Evolutionary conservation across 2,329 filamentous ascomycete genomes (phyloP).

Genomic region (Fusarium guadeloupense): DNA sequence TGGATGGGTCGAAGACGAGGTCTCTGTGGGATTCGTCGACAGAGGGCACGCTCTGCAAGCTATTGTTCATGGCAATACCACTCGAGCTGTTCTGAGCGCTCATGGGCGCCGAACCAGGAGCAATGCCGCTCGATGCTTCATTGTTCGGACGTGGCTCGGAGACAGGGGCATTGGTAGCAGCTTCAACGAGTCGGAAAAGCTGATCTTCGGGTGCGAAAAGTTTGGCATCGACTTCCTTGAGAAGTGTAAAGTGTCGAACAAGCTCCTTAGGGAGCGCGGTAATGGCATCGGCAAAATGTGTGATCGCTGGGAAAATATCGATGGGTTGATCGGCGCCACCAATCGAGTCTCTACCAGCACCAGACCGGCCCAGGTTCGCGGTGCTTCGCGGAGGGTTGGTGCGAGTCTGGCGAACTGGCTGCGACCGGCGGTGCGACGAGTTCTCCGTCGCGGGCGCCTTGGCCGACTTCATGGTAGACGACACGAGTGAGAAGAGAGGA

Average conservation of each 20-base stretch:
- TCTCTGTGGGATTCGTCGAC: slow-evolving; percentile 55
- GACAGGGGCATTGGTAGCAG: slow-evolving; percentile 63
- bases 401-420: slow-evolving; percentile 72
- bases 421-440: slow-evolving; percentile 65
- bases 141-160: slow-evolving; percentile 57
- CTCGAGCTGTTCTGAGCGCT: slow-evolving; percentile 61
- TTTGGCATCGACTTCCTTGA: slow-evolving; percentile 98
- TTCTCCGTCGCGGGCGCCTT: slow-evolving; percentile 57
- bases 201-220: slow-evolving; percentile 88
- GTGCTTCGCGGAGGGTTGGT: slow-evolving; percentile 69
- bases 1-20: slow-evolving; percentile 62
- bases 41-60: slow-evolving; percentile 51
- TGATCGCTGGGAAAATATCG: slow-evolving; percentile 73
- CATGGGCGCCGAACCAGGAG: slow-evolving; percentile 57
- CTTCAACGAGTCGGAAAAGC: slow-evolving; percentile 78
- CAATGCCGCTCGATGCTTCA: slow-evolving; percentile 55
- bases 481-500: slow-evolving; percentile 30
- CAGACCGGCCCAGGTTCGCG: slow-evolving; percentile 56
- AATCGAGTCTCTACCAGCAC: slow-evolving; percentile 57
- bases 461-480: slow-evolving; percentile 63
- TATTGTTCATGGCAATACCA: slow-evolving; percentile 50
- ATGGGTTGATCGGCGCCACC: slow-evolving; percentile 66
- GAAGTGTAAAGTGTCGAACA: slow-evolving; percentile 90
- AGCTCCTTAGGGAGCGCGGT: slow-evolving; percentile 93
- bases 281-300: slow-evolving; percentile 89